Evolutionary conservation across 2,329 filamentous ascomycete species (phyloP).

Genomic region (Ophiocordyceps camponoti-floridani): DNA sequence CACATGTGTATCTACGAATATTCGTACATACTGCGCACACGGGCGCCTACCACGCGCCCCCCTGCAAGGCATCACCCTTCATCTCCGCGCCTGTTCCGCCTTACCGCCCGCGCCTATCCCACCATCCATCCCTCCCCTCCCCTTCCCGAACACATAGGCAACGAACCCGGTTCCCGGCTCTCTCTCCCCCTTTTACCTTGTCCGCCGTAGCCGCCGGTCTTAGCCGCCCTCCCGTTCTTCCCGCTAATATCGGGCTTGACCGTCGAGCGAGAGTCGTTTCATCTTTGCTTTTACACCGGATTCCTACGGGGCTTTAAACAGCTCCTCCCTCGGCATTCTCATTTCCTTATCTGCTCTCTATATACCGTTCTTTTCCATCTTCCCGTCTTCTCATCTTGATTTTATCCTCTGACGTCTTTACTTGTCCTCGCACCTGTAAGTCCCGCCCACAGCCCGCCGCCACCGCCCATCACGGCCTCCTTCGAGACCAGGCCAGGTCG

Average conservation of each 20-base stretch:
- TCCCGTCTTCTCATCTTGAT: background rate
- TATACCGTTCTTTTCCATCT: background rate
- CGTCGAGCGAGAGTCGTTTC: constrained; percentile 36
- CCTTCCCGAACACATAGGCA: no score
- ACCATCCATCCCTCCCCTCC: no score
- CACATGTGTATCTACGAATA: no score
- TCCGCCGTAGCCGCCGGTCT: background rate
- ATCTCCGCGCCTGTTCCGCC: no score
- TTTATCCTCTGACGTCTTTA: no score
- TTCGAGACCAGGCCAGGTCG: background rate
- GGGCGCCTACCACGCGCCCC: no score
- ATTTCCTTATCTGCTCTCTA: background rate
- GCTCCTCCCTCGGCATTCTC: constrained; percentile 4
- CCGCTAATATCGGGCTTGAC: constrained; percentile 34
- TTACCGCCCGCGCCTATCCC: no score
- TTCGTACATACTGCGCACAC: no score
- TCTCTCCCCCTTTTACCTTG: background rate
- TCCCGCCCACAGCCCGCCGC: no score
- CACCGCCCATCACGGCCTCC: constrained; percentile 3
- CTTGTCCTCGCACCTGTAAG: background rate
- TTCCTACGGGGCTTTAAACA: constrained; percentile 6
- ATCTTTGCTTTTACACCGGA: constrained; percentile 15
- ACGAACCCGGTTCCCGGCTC: no score
- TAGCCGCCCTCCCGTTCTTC: constrained; percentile 7
- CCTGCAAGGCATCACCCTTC: no score